phyloP scores from a whole-genome alignment of 768 basidiomycete genomes.

The Calocybe gangraenosa region DNA sequence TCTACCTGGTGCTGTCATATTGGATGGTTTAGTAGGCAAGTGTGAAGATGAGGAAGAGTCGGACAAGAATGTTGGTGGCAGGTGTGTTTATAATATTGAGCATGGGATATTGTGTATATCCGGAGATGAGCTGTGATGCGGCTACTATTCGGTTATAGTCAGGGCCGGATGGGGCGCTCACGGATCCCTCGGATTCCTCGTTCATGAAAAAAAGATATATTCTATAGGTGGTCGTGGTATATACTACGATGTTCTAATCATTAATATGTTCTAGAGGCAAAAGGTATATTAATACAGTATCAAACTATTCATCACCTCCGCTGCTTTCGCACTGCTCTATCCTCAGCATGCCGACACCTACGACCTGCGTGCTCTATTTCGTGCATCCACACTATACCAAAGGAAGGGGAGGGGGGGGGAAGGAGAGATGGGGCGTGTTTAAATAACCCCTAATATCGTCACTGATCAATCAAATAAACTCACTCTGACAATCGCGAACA shows the following conservation, averaged over 20 bases:
- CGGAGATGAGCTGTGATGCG: constrained; percentile 6
- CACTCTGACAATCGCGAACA: constrained; percentile 17
- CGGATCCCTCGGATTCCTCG: constrained; percentile 3
- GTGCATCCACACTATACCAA: constrained; percentile 28
- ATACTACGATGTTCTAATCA: too few species aligned
- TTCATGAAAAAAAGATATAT: background rate
- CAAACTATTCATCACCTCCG: constrained; percentile 6
- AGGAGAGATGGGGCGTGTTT: too few species aligned
- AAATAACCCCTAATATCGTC: too few species aligned
- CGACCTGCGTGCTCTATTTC: constrained; percentile 31
- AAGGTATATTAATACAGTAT: too few species aligned
- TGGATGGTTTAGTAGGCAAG: background rate
- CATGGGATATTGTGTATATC: constrained; percentile 3
- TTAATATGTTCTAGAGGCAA: too few species aligned
- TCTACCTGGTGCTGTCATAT: constrained; percentile 21
- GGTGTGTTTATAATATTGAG: constrained; percentile 8
- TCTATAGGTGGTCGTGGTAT: too few species aligned
- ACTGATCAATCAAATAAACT: background rate
- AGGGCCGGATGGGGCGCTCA: constrained; percentile 6
- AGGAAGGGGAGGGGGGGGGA: too few species aligned
- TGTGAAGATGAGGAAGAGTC: constrained; percentile 1
- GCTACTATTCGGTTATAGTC: constrained; percentile 15
- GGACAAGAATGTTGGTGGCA: background rate
- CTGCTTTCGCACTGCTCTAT: constrained; percentile 22
- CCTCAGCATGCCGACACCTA: constrained; percentile 30